Evolutionary conservation across 371 early-diverging fungal genomes (phyloP).

Genomic region (Globomyces sp.): DNA sequence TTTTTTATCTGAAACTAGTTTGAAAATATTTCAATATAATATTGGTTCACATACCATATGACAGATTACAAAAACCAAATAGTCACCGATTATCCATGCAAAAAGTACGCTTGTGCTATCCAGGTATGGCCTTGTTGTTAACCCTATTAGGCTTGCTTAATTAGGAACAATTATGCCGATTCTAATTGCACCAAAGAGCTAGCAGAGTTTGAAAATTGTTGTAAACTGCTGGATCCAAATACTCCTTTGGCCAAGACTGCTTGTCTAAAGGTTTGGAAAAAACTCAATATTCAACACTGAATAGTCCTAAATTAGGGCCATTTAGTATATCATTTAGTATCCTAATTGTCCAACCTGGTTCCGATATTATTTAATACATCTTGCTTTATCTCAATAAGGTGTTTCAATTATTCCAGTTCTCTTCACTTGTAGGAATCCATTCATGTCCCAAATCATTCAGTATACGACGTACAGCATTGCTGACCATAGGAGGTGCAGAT

Average conservation of each 20-base stretch:
- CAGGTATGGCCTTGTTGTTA: background rate
- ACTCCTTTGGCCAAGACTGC: background rate
- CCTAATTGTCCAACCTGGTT: too few species aligned
- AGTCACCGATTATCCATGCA: conserved; percentile 11
- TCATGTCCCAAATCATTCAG: background rate
- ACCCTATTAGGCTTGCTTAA: background rate
- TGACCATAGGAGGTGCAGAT: too few species aligned
- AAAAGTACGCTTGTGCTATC: conserved; percentile 10
- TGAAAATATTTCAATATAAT: too few species aligned
- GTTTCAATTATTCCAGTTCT: too few species aligned
- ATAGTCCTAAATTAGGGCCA: too few species aligned
- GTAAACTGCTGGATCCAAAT: background rate
- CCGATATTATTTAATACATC: too few species aligned
- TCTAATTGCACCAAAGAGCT: background rate
- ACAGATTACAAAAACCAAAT: conserved; percentile 1
- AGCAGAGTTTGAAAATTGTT: conserved; percentile 6
- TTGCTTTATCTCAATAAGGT: too few species aligned
- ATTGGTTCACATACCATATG: too few species aligned
- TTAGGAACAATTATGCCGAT: conserved; percentile 2
- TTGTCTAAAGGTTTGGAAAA: conserved; percentile 10
- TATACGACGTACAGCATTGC: too few species aligned
- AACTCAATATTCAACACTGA: background rate
- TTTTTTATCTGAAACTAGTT: too few species aligned
- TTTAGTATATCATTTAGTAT: too few species aligned
- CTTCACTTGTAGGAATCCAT: too few species aligned